phyloP scores from a whole-genome alignment of 129 eudicot genomes.

The Arctium minus region DNA sequence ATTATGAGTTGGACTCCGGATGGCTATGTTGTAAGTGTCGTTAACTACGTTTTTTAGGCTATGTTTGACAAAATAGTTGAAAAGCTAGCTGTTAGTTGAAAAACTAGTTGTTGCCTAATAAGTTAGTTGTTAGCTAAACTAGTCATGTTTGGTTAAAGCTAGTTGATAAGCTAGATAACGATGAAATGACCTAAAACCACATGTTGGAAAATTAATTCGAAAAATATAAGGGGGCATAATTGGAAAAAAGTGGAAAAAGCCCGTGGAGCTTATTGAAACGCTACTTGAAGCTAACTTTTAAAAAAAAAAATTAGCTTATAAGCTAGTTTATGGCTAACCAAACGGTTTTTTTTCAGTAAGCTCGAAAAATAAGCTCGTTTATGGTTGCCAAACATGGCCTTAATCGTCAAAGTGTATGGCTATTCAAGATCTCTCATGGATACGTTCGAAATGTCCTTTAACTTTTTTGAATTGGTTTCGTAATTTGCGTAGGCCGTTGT shows the following conservation, averaged over 20 bases:
- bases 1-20: constrained; percentile 87
- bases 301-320: not conserved
- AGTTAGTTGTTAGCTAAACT: not conserved
- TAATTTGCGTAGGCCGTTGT: constrained; percentile 65
- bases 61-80: not conserved
- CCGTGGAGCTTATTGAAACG: not conserved
- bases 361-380: not conserved
- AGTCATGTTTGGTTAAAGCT: not conserved
- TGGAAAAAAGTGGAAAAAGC: not conserved
- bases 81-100: not conserved
- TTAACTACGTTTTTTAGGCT: not conserved
- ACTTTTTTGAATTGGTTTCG: not conserved
- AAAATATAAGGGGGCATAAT: not conserved
- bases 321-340: not conserved
- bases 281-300: not conserved
- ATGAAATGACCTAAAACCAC: not conserved
- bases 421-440: not conserved
- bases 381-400: not conserved
- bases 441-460: not conserved
- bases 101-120: not conserved
- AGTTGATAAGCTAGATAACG: not conserved
- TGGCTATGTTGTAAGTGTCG: constrained; percentile 85
- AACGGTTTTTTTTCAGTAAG: not conserved
- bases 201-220: not conserved
- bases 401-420: not conserved